Conservation (phyloP, 305 asterid genomes). For the Fraxinus greggii region DNA sequence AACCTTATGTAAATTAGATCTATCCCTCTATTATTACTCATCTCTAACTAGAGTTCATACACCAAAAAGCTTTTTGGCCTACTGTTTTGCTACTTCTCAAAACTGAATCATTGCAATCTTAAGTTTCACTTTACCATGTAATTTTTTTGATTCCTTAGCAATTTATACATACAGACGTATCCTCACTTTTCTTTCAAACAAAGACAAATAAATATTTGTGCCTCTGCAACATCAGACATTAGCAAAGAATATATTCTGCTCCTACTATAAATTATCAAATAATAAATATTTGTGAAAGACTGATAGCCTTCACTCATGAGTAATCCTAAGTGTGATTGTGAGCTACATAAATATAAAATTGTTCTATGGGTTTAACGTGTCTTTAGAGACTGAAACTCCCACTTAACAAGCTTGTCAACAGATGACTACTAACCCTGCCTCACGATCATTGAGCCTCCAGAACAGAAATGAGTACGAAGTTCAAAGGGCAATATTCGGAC, state of each 20-base stretch:
- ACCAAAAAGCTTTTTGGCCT: not conserved
- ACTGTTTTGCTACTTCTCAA: not conserved
- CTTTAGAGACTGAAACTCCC: not conserved
- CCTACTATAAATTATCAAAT: not conserved
- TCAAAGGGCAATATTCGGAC: not conserved
- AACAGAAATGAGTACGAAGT: not conserved
- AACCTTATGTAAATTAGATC: not conserved
- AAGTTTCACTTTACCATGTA: not conserved
- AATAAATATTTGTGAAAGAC: not conserved
- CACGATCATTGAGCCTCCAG: not conserved
- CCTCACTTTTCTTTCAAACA: not conserved
- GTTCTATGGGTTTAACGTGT: not conserved
- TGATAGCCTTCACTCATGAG: not conserved
- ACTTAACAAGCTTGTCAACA: not conserved
- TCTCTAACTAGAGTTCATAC: not conserved
- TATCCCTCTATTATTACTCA: not conserved
- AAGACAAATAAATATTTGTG: not conserved
- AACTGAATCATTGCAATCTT: not conserved
- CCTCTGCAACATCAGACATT: not conserved
- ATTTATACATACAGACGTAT: not conserved
- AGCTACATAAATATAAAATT: not conserved
- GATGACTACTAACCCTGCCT: not conserved
- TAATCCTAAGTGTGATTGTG: not conserved
- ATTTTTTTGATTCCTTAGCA: not conserved
- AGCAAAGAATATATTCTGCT: not conserved